phyloP scores from a whole-genome alignment of 2,329 filamentous ascomycete species.

The Penicillium janthinellum region DNA sequence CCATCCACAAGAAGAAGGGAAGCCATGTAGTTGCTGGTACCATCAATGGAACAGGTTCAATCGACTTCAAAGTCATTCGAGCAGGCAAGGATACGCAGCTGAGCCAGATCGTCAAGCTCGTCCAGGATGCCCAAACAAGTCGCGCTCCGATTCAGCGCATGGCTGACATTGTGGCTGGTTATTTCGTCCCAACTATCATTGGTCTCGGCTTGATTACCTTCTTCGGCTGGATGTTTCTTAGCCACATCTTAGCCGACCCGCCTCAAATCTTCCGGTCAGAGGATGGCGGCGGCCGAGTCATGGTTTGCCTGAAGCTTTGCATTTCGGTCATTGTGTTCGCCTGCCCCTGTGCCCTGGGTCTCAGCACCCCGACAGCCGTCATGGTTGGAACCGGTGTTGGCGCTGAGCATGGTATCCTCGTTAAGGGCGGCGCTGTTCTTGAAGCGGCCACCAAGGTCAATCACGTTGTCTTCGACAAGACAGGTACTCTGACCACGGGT shows the following conservation, averaged over 20 bases:
- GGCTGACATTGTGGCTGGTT: constrained; percentile 86
- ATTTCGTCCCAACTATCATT: constrained; percentile 90
- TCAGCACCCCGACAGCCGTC: constrained; percentile 93
- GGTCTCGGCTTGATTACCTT: constrained; percentile 83
- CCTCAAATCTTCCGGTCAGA: constrained; percentile 82
- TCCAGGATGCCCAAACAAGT: constrained; percentile 93
- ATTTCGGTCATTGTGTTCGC: constrained; percentile 99
- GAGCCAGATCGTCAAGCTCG: constrained; percentile 97
- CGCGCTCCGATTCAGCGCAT: constrained; percentile 92
- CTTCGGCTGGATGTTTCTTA: constrained; percentile 89
- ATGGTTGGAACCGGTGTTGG: constrained; percentile 99
- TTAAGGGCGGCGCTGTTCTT: constrained; percentile 91
- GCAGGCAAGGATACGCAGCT: constrained; percentile 94
- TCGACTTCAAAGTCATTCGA: constrained; percentile 90
- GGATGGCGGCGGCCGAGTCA: constrained; percentile 83
- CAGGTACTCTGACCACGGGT: constrained; percentile 88
- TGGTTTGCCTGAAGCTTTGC: constrained; percentile 96
- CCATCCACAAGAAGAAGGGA: constrained; percentile 84
- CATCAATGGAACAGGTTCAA: constrained; percentile 87
- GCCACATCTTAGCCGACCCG: constrained; percentile 79
- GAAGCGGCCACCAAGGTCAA: constrained; percentile 89
- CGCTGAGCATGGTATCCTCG: constrained; percentile 93
- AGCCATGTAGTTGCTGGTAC: constrained; percentile 85
- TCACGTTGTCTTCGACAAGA: constrained; percentile 92
- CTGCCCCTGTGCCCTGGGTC: constrained; percentile 92